phyloP scores from a whole-genome alignment of 1,139 yeast species.

The Saccharomyces hybrid region DNA sequence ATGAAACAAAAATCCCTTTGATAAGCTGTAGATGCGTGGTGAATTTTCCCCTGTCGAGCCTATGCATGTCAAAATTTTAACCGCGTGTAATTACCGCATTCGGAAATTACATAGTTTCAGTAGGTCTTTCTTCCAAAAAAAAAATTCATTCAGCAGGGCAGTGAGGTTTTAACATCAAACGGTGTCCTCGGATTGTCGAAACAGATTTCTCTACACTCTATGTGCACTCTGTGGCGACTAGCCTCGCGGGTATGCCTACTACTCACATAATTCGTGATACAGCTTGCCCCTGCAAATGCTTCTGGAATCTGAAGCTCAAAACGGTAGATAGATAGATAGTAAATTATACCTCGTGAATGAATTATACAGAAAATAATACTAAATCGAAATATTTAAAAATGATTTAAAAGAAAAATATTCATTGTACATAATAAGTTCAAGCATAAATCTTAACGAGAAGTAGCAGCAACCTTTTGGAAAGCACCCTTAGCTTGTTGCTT shows the following conservation, averaged over 20 bases:
- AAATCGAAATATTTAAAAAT: constrained; percentile 9
- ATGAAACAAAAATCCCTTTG: background rate
- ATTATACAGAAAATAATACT: constrained; percentile 11
- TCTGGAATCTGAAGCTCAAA: background rate
- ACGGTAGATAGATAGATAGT: constrained; percentile 2
- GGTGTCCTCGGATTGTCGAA: background rate
- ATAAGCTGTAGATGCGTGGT: background rate
- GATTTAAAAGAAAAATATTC: constrained; percentile 4
- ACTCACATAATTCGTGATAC: too few relatives aligned
- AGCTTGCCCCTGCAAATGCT: background rate
- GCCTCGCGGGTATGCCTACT: too few relatives aligned
- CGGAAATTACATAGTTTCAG: constrained; percentile 2
- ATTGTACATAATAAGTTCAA: background rate
- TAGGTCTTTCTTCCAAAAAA: too few relatives aligned
- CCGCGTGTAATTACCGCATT: constrained; percentile 2
- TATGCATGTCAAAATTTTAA: background rate
- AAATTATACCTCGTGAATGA: constrained; percentile 4
- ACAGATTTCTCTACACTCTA: background rate
- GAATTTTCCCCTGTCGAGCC: background rate
- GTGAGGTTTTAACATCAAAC: background rate
- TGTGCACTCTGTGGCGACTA: too few relatives aligned
- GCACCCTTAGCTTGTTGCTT: constrained; percentile 90
- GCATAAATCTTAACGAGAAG: constrained; percentile 67
- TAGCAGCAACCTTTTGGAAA: constrained; percentile 92
- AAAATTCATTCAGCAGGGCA: too few relatives aligned